Base-by-base conservation (phyloP, 495 filamentous ascomycete genomes). In the Podospora conica region DNA sequence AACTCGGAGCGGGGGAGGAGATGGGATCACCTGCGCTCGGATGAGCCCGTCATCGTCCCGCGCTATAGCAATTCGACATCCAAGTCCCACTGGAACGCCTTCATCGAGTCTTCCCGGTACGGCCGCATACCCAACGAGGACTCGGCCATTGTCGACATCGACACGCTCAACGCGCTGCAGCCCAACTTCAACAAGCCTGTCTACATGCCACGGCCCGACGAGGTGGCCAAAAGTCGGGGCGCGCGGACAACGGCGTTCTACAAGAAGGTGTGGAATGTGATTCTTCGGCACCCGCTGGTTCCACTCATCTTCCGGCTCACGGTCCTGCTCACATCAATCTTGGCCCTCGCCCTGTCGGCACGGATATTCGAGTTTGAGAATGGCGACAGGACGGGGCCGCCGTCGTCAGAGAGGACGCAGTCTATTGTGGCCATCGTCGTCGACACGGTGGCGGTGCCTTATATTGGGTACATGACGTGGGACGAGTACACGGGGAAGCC, bases 401-500 rank as follows among this genome's bases (percentile, higher is more conserved):
- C 76, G 11, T 80, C 80, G 58, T 76, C 79, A 1, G 85, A 88
- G 70, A 84, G 87, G 18, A 85, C 93, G 4, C 94, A 93, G 24
- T 89, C 91, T 11, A 85, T 90, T 58, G 93, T 98, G 80, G 95
- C 95, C 54, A 89, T 98, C 68, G 87, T 93, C 55, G 90, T 98
- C 29, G 94, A 97, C 76, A 87, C 87, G 12, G 82, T 97, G 3
- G 96, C 96, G 8, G 81, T 98, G 64, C 86, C 93, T 53, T 98
- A 97, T 75, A 85, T 95, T 33, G 72, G 91, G 60, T 98, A 96
- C 75, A 94, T 98, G 75, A 96, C 92, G 3, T 97, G 88, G 77
- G 95, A 98, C 74, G 95, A 98, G 77, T 98, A 96, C 76, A 93
- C 91, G 4, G 88, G 91, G 20, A 96, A 97, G 72, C 95, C 95